Evolutionary conservation across 257 asterid genomes (phyloP).

Genomic region (Buddleja alternifolia): DNA sequence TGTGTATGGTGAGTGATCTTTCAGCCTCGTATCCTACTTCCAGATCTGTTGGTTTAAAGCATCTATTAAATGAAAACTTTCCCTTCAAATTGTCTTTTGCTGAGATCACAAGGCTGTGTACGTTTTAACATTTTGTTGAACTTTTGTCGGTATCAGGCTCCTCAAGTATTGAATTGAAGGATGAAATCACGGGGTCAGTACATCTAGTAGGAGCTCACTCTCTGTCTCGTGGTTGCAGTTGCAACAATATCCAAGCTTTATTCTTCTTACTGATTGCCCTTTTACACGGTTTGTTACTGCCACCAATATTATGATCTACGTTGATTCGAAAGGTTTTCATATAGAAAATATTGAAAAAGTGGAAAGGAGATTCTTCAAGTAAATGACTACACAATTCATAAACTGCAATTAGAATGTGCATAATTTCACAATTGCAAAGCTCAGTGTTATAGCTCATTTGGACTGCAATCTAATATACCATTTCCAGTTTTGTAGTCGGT

Average conservation of each 20-base stretch:
- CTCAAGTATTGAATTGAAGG: conserved; percentile 87
- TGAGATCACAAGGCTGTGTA: not conserved
- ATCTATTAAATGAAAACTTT: not conserved
- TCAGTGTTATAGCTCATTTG: conserved; percentile 31
- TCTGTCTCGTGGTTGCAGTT: conserved; percentile 45
- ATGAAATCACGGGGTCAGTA: conserved; percentile 96
- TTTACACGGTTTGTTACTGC: conserved; percentile 46
- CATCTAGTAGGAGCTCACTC: conserved; percentile 98
- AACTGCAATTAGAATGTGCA: conserved; percentile 38
- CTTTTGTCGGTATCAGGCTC: conserved; percentile 64
- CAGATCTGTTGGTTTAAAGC: not conserved
- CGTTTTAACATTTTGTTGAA: not conserved
- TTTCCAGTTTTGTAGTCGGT: conserved; percentile 42
- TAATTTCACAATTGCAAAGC: conserved; percentile 33
- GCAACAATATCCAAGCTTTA: conserved; percentile 28
- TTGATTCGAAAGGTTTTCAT: conserved; percentile 8
- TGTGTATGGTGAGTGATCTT: not conserved
- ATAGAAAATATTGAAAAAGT: conserved; percentile 31
- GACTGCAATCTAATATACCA: conserved; percentile 25
- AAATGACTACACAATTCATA: conserved; percentile 25
- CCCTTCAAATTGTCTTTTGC: too few relatives aligned
- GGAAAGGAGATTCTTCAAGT: conserved; percentile 26
- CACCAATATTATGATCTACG: conserved; percentile 34
- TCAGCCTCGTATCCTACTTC: not conserved
- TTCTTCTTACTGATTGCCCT: conserved; percentile 49